These are phyloP conservation scores for Globisporangium paroecandrum DNA, from an alignment of 352 stramenopile genomes.

Conservation along the genomic window DNA sequence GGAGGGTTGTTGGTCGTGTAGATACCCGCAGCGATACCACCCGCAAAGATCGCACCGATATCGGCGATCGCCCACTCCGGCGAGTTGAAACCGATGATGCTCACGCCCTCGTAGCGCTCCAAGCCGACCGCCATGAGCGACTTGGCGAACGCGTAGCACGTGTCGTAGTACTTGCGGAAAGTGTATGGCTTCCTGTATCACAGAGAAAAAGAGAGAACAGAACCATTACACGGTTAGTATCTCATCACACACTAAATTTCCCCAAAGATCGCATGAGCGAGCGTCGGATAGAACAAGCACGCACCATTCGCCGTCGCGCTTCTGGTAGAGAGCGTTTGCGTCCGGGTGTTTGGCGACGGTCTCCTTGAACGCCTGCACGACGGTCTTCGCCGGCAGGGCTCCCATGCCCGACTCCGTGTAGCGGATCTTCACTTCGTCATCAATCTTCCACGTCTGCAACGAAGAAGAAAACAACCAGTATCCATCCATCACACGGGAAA, in stretches of 20 bases:
- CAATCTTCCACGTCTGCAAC: slow-evolving; percentile 76
- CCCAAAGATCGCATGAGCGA: neutral
- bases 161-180: slow-evolving; percentile 79
- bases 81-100: slow-evolving; percentile 90
- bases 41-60: slow-evolving; percentile 91
- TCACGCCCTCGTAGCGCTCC: slow-evolving; percentile 72
- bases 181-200: slow-evolving; percentile 47
- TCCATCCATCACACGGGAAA: neutral
- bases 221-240: neutral
- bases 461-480: neutral
- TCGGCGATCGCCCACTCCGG: slow-evolving; percentile 93
- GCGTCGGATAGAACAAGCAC: slow-evolving; percentile 12
- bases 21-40: slow-evolving; percentile 91
- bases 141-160: slow-evolving; percentile 79
- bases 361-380: slow-evolving; percentile 57
- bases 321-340: slow-evolving; percentile 60
- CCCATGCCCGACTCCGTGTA: slow-evolving; percentile 49
- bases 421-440: slow-evolving; percentile 81
- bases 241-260: neutral
- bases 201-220: slow-evolving; percentile 2
- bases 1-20: slow-evolving; percentile 94
- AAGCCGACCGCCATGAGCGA: slow-evolving; percentile 67
- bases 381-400: slow-evolving; percentile 40
- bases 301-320: slow-evolving; percentile 71
- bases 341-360: slow-evolving; percentile 52